Base-by-base conservation (phyloP, 2,329 filamentous ascomycete genomes). In the Pezicula radicicola region DNA sequence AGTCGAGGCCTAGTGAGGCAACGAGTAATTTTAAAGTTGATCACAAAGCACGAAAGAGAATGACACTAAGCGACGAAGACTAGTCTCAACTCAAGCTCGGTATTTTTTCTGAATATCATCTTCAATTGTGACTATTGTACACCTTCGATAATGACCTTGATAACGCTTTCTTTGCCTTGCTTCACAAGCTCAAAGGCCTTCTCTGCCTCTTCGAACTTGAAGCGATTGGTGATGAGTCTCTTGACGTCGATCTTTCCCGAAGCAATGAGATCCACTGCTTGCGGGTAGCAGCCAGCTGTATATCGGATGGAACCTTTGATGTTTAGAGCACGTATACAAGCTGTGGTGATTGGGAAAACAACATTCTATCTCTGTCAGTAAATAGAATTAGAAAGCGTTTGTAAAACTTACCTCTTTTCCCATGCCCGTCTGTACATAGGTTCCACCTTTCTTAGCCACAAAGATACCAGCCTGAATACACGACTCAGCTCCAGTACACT, bases 261-360 rank as follows among this genome's bases (percentile, higher is more conserved):
- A 10, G 53, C 50, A 12, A 81, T 70, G 6, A 82, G 63, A 30
- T 75, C 68, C 0, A 81, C 67, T 0, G 78, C 78, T 6, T 68
- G 61, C 0, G 74, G 70, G 60, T 79, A 81, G 54, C 72, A 75
- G 1, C 78, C 77, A 12, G 0, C 71, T 66, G 6, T 70, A 72
- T 81, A 81, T 6, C 77, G 69, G 46, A 81, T 78, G 0, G 74
- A 78, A 1, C 78, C 78, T 48, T 75, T 72, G 53, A 80, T 68
- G 2, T 64, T 74, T 47, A 81, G 58, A 0, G 67, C 78, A 3
- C 72, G 67, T 52, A 76, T 76, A 56, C 76, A 80, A 1, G 71
- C 74, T 0, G 72, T 72, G 0, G 74, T 78, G 53, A 80, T 80
- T 0, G 77, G 77, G 50, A 80, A 80, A 0, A 71, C 61, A 8